phyloP scores from a whole-genome alignment of 2,329 filamentous ascomycete species.

The Epichloe scottii region DNA sequence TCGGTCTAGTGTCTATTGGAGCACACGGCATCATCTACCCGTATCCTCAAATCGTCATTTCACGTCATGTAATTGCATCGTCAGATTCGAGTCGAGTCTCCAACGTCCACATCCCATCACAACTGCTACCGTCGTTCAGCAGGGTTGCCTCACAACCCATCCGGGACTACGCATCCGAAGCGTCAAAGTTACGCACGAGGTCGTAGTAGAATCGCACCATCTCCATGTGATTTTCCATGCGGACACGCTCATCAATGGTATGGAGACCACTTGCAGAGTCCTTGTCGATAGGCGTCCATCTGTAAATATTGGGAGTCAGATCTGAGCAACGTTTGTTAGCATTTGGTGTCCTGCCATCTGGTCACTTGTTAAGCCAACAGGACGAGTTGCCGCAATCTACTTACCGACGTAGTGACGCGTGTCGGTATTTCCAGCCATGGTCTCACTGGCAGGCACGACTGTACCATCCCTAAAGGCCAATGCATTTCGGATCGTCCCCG shows the following conservation, averaged over 20 bases:
- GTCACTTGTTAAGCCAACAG: too few species aligned
- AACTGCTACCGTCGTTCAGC: not conserved
- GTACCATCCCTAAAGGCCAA: slow-evolving; percentile 33
- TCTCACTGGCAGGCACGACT: slow-evolving; percentile 37
- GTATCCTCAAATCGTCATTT: too few species aligned
- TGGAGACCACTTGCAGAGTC: slow-evolving; percentile 22
- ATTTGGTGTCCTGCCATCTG: too few species aligned
- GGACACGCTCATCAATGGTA: slow-evolving; percentile 29
- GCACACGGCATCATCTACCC: too few species aligned
- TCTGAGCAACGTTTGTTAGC: slow-evolving; percentile 8
- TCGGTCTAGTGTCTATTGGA: too few species aligned
- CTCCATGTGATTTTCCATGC: slow-evolving; percentile 26
- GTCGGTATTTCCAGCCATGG: slow-evolving; percentile 32
- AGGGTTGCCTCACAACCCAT: too few species aligned
- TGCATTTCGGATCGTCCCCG: slow-evolving; percentile 35
- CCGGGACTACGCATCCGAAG: slow-evolving; percentile 3
- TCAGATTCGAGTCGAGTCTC: too few species aligned
- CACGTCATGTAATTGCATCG: too few species aligned
- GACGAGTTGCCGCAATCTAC: not conserved
- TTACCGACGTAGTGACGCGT: slow-evolving; percentile 28
- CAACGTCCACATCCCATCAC: not conserved
- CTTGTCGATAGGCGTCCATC: slow-evolving; percentile 28
- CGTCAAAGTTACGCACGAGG: slow-evolving; percentile 32
- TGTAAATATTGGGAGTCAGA: slow-evolving; percentile 23
- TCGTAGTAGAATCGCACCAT: slow-evolving; percentile 31